phyloP scores from a whole-genome alignment of 768 basidiomycete genomes.

The Lepiota venenata region DNA sequence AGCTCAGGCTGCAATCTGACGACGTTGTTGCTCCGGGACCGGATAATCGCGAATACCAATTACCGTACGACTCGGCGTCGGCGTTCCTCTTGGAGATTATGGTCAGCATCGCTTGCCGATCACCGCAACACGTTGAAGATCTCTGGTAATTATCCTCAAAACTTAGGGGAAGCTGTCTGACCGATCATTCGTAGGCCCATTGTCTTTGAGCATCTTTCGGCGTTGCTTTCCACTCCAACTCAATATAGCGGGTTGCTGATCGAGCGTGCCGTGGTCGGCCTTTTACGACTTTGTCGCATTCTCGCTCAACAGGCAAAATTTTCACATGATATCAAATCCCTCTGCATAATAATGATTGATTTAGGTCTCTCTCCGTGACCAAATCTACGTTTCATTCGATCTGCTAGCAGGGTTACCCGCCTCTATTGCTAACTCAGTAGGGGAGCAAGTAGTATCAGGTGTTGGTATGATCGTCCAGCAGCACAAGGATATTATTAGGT shows the following conservation, averaged over 20 bases:
- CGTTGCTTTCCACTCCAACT: constrained; percentile 68
- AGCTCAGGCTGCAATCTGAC: constrained; percentile 66
- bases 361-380: constrained; percentile 83
- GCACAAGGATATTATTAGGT: constrained; percentile 72
- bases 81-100: constrained; percentile 94
- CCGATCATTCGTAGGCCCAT: constrained; percentile 68
- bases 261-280: constrained; percentile 88
- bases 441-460: constrained; percentile 89
- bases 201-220: constrained; percentile 89
- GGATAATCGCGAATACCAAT: constrained; percentile 44
- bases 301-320: constrained; percentile 72
- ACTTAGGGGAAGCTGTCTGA: background rate
- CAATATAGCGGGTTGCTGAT: constrained; percentile 90
- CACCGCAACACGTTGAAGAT: constrained; percentile 77
- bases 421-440: constrained; percentile 74
- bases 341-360: constrained; percentile 9
- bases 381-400: constrained; percentile 93
- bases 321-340: background rate
- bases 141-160: constrained; percentile 61
- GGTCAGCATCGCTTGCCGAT: constrained; percentile 82
- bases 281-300: constrained; percentile 81
- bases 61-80: constrained; percentile 94
- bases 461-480: constrained; percentile 76
- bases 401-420: constrained; percentile 79
- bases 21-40: constrained; percentile 40